Evolutionary conservation across 208 protist genomes (phyloP).

Genomic region (Trypanosoma scelopori): DNA sequence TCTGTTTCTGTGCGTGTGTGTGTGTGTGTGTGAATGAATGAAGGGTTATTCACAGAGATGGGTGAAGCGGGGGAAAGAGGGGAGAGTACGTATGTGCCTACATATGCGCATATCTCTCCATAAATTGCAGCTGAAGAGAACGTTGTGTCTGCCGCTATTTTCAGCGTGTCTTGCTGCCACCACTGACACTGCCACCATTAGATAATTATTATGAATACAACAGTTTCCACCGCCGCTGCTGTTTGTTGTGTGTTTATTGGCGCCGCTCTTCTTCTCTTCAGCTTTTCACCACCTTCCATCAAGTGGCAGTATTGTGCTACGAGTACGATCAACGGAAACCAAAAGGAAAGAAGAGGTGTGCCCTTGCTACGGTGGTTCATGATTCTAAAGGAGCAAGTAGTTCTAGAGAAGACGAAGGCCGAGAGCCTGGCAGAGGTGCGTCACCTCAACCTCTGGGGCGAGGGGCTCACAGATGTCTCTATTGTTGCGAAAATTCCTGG

Average conservation of each 20-base stretch:
- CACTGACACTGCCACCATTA: no score
- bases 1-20: no score
- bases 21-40: no score
- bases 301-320: no score
- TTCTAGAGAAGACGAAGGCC: slow-evolving; percentile 89
- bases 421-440: slow-evolving; percentile 69
- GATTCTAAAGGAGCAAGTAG: slow-evolving; percentile 72
- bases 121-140: neutral
- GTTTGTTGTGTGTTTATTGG: no score
- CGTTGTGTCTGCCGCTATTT: no score
- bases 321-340: neutral
- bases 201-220: no score
- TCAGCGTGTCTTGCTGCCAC: no score
- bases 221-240: no score
- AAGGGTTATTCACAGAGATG: neutral
- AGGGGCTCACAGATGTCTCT: slow-evolving; percentile 79
- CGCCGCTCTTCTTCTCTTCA: no score
- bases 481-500: slow-evolving; percentile 66
- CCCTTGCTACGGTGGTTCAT: neutral
- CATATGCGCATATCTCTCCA: neutral
- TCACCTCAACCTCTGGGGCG: slow-evolving; percentile 92
- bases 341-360: neutral
- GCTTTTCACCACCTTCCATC: no score
- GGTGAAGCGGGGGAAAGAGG: no score
- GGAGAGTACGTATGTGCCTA: slow-evolving; percentile 4